A percentile compares a stretch with the other conserved stretches of the same genome.
Conservation (phyloP, 1,139 yeast species). For the Magnusiomyces sp. region DNA sequence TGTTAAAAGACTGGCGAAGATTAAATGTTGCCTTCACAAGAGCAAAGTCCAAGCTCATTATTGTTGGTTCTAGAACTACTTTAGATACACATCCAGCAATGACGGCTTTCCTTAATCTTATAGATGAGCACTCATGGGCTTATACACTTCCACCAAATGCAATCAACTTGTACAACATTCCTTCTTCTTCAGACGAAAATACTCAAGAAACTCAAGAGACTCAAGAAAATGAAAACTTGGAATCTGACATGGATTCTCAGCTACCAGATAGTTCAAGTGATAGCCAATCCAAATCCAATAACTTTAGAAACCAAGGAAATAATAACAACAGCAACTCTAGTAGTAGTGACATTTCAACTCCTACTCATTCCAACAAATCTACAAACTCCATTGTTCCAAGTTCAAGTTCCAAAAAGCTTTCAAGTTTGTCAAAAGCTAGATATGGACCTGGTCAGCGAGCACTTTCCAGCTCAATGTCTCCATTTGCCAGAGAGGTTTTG, state of each 20-base stretch:
- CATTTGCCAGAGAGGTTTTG: background rate
- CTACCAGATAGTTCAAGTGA: too few relatives aligned
- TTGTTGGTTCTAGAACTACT: constrained; percentile 59
- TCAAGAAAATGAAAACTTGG: too few relatives aligned
- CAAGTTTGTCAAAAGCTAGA: background rate
- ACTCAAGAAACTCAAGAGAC: too few relatives aligned
- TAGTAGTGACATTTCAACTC: too few relatives aligned
- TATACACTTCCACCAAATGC: constrained; percentile 45
- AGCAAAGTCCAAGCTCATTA: constrained; percentile 72
- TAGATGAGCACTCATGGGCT: constrained; percentile 58
- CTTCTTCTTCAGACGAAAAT: constrained; percentile 1
- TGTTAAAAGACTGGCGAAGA: constrained; percentile 82
- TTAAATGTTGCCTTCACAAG: constrained; percentile 92
- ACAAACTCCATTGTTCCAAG: too few relatives aligned
- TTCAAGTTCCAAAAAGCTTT: too few relatives aligned
- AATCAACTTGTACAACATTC: constrained; percentile 30
- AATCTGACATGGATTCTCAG: too few relatives aligned
- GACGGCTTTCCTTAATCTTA: constrained; percentile 51
- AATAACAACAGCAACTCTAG: too few relatives aligned
- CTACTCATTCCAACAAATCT: too few relatives aligned
- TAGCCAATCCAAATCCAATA: too few relatives aligned
- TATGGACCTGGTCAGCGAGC: background rate
- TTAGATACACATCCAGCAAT: constrained; percentile 49
- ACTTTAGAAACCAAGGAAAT: too few relatives aligned
- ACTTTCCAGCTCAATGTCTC: background rate